Evolutionary conservation across 2,329 filamentous ascomycete species (phyloP).

Genomic region (Meredithiella fracta): DNA sequence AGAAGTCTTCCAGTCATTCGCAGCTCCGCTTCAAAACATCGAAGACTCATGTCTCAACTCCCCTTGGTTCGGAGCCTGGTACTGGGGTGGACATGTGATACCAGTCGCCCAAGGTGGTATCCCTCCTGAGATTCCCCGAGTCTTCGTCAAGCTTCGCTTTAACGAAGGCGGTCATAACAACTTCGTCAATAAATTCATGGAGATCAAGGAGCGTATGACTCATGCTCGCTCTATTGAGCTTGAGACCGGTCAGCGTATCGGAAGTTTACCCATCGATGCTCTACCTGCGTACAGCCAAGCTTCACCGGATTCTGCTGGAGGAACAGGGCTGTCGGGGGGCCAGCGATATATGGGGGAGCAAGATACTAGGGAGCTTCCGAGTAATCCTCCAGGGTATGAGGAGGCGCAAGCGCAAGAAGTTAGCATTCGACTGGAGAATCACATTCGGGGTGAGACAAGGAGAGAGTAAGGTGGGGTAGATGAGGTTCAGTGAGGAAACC

Average conservation of each 20-base stretch:
- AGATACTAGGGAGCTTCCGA: constrained; percentile 16
- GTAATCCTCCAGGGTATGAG: constrained; percentile 65
- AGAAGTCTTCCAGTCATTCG: constrained; percentile 66
- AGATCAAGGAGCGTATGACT: constrained; percentile 66
- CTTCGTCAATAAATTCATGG: constrained; percentile 55
- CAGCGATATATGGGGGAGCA: neutral
- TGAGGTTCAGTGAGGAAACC: neutral
- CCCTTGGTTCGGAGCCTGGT: constrained; percentile 85
- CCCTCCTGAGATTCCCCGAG: constrained; percentile 50
- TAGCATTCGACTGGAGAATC: constrained; percentile 45
- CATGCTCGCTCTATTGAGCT: constrained; percentile 63
- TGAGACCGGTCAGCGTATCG: constrained; percentile 44
- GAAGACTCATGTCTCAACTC: constrained; percentile 74
- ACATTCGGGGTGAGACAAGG: constrained; percentile 58
- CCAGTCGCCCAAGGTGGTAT: constrained; percentile 75
- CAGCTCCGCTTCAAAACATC: constrained; percentile 71
- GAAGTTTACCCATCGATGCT: constrained; percentile 64
- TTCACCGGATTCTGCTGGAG: constrained; percentile 13
- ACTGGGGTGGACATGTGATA: constrained; percentile 66
- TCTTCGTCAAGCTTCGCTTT: constrained; percentile 77
- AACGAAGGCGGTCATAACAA: constrained; percentile 91
- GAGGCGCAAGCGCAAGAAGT: constrained; percentile 65
- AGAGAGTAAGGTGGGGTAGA: constrained; percentile 25
- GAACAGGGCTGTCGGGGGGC: neutral
- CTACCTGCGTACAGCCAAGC: constrained; percentile 53